Conservation (phyloP, 2,329 filamentous ascomycete species). For the Leptosphaerulina australis region DNA sequence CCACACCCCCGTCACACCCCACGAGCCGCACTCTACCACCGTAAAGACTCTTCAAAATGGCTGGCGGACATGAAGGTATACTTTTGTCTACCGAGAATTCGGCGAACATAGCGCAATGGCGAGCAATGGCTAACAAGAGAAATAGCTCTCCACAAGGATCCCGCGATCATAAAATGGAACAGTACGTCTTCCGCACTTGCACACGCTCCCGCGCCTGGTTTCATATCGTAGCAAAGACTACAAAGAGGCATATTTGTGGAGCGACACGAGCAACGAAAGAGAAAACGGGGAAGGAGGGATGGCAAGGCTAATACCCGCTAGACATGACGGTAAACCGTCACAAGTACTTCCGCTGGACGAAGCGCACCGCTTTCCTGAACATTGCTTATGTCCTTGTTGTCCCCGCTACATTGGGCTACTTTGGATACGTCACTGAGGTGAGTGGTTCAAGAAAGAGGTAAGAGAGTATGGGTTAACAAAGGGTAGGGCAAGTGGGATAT, state of each 20-base stretch:
- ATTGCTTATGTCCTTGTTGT: constrained; percentile 78
- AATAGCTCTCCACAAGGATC: constrained; percentile 59
- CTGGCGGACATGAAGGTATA: constrained; percentile 35
- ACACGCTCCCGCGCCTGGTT: constrained; percentile 30
- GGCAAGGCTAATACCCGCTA: constrained; percentile 48
- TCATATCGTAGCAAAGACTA: neutral
- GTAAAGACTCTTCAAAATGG: constrained; percentile 34
- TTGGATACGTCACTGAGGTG: constrained; percentile 85
- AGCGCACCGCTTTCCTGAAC: constrained; percentile 77
- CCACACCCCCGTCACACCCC: constrained; percentile 23
- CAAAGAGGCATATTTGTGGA: neutral
- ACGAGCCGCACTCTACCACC: constrained; percentile 18
- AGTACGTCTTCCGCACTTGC: constrained; percentile 52
- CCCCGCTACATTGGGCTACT: constrained; percentile 71
- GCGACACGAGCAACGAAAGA: neutral
- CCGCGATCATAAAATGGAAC: constrained; percentile 62
- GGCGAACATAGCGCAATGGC: neutral
- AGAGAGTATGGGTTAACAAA: constrained; percentile 25
- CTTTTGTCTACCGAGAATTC: neutral
- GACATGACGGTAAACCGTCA: constrained; percentile 84
- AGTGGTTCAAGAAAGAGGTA: constrained; percentile 53
- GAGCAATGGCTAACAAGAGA: constrained; percentile 34
- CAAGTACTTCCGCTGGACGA: constrained; percentile 95
- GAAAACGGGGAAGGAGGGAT: neutral
- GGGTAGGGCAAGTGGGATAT: constrained; percentile 82